Percentiles rank a stretch among this genome's conserved stretches.
Evolutionary conservation across 371 early-diverging fungal genomes (phyloP).

Genomic region (Coemansia sp.): DNA sequence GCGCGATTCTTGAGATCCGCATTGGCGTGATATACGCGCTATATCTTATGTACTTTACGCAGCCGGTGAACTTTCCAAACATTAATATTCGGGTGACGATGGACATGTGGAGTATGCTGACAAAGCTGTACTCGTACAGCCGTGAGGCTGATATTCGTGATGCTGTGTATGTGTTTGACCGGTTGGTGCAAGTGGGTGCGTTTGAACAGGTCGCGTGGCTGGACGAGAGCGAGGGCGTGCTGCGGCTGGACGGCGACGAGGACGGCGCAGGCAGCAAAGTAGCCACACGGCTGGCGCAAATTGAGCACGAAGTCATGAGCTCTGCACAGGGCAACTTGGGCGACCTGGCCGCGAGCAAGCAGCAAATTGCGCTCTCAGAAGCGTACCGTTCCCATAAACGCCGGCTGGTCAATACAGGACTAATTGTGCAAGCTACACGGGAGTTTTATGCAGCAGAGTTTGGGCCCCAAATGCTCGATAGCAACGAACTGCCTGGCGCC

Average conservation of each 20-base stretch:
- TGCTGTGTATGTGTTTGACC: conserved; percentile 47
- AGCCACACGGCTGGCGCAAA: conserved; percentile 28
- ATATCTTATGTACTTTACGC: conserved; percentile 50
- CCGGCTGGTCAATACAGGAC: conserved; percentile 28
- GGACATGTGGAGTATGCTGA: conserved; percentile 43
- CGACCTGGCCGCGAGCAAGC: conserved; percentile 41
- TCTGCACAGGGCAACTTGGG: conserved; percentile 44
- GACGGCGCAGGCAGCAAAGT: conserved; percentile 30
- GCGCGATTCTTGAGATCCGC: conserved; percentile 48
- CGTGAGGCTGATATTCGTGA: conserved; percentile 41
- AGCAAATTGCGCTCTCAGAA: conserved; percentile 35
- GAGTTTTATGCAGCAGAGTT: conserved; percentile 43
- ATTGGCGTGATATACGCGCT: conserved; percentile 49
- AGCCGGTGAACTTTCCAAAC: conserved; percentile 50
- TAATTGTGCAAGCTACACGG: conserved; percentile 38
- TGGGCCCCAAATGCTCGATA: conserved; percentile 15
- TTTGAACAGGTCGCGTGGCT: conserved; percentile 51
- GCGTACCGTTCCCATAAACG: conserved; percentile 39
- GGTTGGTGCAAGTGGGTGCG: conserved; percentile 35
- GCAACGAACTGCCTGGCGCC: conserved; percentile 33
- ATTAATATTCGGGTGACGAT: conserved; percentile 45
- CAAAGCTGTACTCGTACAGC: conserved; percentile 44
- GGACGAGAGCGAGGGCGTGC: conserved; percentile 47
- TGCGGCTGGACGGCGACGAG: conserved; percentile 45
- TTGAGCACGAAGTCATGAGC: conserved; percentile 49